A percentile compares a stretch with the other conserved stretches of the same genome.
These are phyloP conservation scores for Termitomyces sp. DNA, from an alignment of 768 basidiomycete genomes.

Conservation along the genomic window DNA sequence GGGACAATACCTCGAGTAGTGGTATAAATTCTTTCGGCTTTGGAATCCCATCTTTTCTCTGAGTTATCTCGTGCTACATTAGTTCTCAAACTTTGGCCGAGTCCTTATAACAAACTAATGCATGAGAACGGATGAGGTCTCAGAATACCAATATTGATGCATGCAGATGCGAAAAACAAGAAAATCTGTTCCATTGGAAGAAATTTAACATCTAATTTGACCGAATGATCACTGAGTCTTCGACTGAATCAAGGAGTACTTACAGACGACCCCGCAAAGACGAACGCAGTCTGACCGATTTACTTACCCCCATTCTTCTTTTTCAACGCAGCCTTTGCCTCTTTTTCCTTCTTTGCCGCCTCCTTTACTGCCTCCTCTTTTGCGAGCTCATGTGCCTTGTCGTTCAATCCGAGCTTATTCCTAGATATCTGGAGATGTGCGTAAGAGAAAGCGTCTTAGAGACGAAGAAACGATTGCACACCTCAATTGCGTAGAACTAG, in stretches of 20 bases:
- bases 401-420: conserved; percentile 88
- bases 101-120: not conserved
- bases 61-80: no score
- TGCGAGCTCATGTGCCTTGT: conserved; percentile 75
- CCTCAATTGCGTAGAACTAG: conserved; percentile 92
- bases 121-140: not conserved
- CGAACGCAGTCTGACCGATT: not conserved
- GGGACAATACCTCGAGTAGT: no score
- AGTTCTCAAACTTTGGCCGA: not conserved
- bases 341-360: conserved; percentile 50
- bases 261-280: not conserved
- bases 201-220: not conserved
- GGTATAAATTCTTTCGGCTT: no score
- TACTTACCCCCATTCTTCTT: conserved; percentile 20
- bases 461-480: conserved; percentile 17
- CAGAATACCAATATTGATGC: not conserved
- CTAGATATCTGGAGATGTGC: conserved; percentile 67
- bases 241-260: not conserved
- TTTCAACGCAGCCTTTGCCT: conserved; percentile 26
- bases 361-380: conserved; percentile 66
- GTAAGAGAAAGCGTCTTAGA: not conserved
- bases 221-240: not conserved
- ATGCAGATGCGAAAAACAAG: not conserved
- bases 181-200: not conserved
- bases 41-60: no score